These are phyloP conservation scores for Suhomyces wounanorum DNA, from an alignment of 1,139 yeast species.

Conservation along the genomic window DNA sequence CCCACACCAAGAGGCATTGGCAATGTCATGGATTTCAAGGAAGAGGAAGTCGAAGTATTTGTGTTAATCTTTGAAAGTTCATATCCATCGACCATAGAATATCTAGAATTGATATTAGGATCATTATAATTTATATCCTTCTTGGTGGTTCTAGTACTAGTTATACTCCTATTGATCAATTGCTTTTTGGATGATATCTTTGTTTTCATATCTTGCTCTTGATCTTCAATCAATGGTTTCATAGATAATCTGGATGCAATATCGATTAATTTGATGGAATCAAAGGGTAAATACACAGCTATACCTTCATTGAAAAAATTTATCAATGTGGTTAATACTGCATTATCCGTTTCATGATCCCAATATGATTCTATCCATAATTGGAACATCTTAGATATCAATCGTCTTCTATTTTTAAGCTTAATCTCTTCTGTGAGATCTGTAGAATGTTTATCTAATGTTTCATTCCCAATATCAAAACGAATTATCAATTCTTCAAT, in stretches of 20 bases:
- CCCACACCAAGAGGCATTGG: conserved; percentile 49
- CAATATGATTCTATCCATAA: conserved; percentile 90
- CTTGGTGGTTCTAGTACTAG: conserved; percentile 32
- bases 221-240: conserved; percentile 34
- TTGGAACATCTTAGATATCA: conserved; percentile 68
- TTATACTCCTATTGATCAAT: conserved; percentile 50
- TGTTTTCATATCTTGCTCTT: conserved; percentile 11
- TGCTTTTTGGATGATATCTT: conserved; percentile 25
- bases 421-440: conserved; percentile 52
- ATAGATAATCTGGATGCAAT: conserved; percentile 57
- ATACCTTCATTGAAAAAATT: conserved; percentile 79
- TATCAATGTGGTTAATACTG: conserved; percentile 64
- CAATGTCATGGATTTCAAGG: conserved; percentile 40
- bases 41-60: conserved; percentile 40
- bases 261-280: conserved; percentile 61
- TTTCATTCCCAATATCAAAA: conserved; percentile 54
- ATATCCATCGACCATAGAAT: conserved; percentile 54
- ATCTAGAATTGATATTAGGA: conserved; percentile 31
- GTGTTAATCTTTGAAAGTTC: conserved; percentile 52
- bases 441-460: conserved; percentile 26
- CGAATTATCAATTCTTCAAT: conserved; percentile 69
- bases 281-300: conserved; percentile 57
- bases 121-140: conserved; percentile 24
- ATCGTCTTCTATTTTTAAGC: conserved; percentile 63
- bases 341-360: conserved; percentile 64